phyloP scores from a whole-genome alignment of 352 stramenopile species.

The Globisporangium ultimum region DNA sequence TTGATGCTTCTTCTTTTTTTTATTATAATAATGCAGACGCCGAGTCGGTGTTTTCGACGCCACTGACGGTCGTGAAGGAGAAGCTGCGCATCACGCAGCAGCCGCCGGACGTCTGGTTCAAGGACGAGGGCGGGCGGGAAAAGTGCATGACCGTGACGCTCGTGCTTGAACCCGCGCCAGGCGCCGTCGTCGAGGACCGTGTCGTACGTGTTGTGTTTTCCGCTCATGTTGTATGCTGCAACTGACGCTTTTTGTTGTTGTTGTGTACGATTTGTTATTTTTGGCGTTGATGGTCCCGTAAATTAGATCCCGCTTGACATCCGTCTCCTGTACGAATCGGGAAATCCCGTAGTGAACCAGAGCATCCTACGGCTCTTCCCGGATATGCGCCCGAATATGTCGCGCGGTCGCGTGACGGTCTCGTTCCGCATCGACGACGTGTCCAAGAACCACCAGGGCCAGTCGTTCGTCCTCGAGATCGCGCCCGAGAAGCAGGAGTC shows the following conservation, averaged over 20 bases:
- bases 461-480: conserved; percentile 92
- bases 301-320: conserved; percentile 51
- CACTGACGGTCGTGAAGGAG: conserved; percentile 71
- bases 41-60: conserved; percentile 61
- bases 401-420: conserved; percentile 75
- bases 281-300: too few species aligned
- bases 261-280: not conserved
- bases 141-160: conserved; percentile 93
- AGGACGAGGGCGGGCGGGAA: conserved; percentile 94
- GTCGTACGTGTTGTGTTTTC: conserved; percentile 30
- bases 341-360: conserved; percentile 85
- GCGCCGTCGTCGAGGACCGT: conserved; percentile 67
- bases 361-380: conserved; percentile 88
- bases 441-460: conserved; percentile 96
- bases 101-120: conserved; percentile 93
- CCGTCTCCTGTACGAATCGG: conserved; percentile 82
- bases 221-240: not conserved
- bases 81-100: conserved; percentile 76
- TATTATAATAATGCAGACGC: too few species aligned
- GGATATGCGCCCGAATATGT: conserved; percentile 87
- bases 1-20: too few species aligned
- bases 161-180: conserved; percentile 69
- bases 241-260: not conserved
- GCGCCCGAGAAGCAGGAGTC: conserved; percentile 81
- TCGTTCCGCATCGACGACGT: conserved; percentile 96